phyloP scores from a whole-genome alignment of 768 basidiomycete genomes.

The Crucibulum laeve region DNA sequence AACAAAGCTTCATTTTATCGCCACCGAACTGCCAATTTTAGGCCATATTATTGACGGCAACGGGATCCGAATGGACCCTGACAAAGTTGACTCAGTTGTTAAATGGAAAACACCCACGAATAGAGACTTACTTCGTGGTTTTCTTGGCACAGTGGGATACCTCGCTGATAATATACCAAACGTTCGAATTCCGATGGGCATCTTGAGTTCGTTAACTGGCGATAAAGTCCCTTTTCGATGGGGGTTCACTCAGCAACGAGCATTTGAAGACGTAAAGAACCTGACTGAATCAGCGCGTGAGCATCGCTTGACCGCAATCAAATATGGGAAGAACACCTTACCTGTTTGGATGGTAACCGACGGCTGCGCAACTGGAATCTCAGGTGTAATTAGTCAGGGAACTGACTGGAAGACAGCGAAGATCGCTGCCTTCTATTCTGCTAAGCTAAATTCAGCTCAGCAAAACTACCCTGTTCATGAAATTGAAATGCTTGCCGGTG shows the following conservation, averaged over 20 bases:
- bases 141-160: slow-evolving; percentile 14
- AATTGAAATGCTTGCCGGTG: slow-evolving; percentile 25
- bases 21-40: slow-evolving; percentile 16
- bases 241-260: slow-evolving; percentile 5
- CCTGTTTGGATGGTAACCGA: slow-evolving; percentile 3
- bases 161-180: slow-evolving; percentile 23
- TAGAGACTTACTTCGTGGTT: slow-evolving; percentile 21
- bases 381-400: slow-evolving; percentile 2
- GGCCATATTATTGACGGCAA: slow-evolving; percentile 19
- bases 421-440: slow-evolving; percentile 24
- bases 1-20: slow-evolving; percentile 26
- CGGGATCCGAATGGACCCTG: slow-evolving; percentile 31
- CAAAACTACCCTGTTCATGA: slow-evolving; percentile 33
- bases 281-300: not conserved
- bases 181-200: slow-evolving; percentile 28
- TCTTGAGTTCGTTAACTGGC: slow-evolving; percentile 16
- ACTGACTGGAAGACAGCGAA: slow-evolving; percentile 14
- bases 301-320: not conserved
- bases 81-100: no score
- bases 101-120: slow-evolving; percentile 24
- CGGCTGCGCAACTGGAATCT: not conserved
- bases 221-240: slow-evolving; percentile 10
- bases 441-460: slow-evolving; percentile 23
- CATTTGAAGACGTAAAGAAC: slow-evolving; percentile 1
- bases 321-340: not conserved